Evolutionary conservation across 1,284 basidiomycete species (phyloP).

Genomic region (Acaromyces ingoldii): DNA sequence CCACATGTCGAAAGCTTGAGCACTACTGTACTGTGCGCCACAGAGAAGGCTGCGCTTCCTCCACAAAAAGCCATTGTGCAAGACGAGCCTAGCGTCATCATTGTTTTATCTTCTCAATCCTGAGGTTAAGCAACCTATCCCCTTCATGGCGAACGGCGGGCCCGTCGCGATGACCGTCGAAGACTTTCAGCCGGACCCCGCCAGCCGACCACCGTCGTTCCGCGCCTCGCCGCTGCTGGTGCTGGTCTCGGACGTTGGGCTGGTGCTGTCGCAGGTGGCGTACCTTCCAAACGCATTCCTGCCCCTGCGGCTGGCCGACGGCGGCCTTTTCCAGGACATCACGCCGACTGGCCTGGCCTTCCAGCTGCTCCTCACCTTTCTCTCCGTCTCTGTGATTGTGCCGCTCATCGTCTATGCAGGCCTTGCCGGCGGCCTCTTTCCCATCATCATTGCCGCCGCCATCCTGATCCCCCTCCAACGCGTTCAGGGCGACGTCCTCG

Average conservation of each 20-base stretch:
- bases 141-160: no score
- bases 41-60: no score
- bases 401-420: not conserved
- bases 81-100: no score
- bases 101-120: no score
- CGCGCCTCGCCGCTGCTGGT: not conserved
- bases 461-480: not conserved
- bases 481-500: not conserved
- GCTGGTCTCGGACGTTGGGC: not conserved
- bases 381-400: not conserved
- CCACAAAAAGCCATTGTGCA: no score
- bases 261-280: not conserved
- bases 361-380: constrained; percentile 2
- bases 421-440: not conserved
- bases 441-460: not conserved
- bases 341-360: not conserved
- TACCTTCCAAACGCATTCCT: not conserved
- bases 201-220: no score
- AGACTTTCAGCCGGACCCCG: no score
- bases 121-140: no score
- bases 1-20: no score
- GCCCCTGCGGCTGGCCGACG: not conserved
- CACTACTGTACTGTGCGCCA: no score
- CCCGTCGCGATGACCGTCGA: no score
- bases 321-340: constrained; percentile 4